Percentiles rank a stretch among this genome's conserved stretches.
These are phyloP conservation scores for Santalum album DNA, from an alignment of 164 flowering plant genomes.

Conservation along the genomic window DNA sequence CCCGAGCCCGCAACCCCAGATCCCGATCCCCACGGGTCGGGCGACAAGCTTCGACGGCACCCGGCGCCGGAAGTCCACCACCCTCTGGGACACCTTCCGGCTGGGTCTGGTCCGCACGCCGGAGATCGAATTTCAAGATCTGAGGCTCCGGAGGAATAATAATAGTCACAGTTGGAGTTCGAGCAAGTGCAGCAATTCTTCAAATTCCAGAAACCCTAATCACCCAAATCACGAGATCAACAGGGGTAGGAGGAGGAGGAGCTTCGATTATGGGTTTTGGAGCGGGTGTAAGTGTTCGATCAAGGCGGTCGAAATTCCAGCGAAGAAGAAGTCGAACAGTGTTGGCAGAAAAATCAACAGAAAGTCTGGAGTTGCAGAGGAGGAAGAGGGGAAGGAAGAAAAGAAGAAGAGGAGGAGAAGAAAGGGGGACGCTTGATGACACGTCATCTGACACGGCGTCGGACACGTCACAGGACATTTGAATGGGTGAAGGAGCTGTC, in stretches of 20 bases:
- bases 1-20: slow-evolving; percentile 60
- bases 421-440: slow-evolving; percentile 34
- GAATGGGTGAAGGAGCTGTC: slow-evolving; percentile 82
- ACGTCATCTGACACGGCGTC: too few relatives aligned
- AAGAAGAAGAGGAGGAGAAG: slow-evolving; percentile 8
- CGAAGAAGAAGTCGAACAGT: slow-evolving; percentile 9
- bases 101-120: slow-evolving; percentile 54
- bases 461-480: too few relatives aligned
- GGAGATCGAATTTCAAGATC: slow-evolving; percentile 44
- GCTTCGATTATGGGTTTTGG: slow-evolving; percentile 11
- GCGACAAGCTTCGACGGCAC: slow-evolving; percentile 4
- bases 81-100: slow-evolving; percentile 48
- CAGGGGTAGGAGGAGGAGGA: slow-evolving; percentile 3
- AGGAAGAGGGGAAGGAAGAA: slow-evolving; percentile 5
- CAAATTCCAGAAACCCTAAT: too few relatives aligned
- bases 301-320: slow-evolving; percentile 28
- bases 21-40: slow-evolving; percentile 15
- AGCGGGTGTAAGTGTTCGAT: slow-evolving; percentile 50
- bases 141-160: slow-evolving; percentile 21
- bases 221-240: too few relatives aligned
- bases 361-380: too few relatives aligned
- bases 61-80: slow-evolving; percentile 16
- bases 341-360: slow-evolving; percentile 5
- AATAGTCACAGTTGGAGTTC: slow-evolving; percentile 27
- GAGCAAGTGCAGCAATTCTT: background rate